phyloP scores from a whole-genome alignment of 2,329 filamentous ascomycete genomes.

The Cladosporium sp. region DNA sequence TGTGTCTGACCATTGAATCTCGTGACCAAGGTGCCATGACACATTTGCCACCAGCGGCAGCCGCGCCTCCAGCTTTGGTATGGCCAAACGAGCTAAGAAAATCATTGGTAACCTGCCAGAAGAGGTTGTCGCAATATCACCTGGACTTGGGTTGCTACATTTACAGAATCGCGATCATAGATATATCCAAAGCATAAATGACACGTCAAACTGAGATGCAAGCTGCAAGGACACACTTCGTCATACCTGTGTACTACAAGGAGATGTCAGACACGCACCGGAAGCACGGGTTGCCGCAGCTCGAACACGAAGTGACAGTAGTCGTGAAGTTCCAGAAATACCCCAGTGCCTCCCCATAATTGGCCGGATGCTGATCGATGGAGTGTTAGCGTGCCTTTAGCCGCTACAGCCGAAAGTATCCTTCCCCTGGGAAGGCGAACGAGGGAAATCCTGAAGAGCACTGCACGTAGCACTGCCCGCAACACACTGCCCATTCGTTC shows the following conservation, averaged over 20 bases:
- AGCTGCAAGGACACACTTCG: background rate
- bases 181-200: background rate
- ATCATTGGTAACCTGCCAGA: background rate
- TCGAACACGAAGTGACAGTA: background rate
- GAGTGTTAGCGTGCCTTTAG: too few species aligned
- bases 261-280: background rate
- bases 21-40: too few species aligned
- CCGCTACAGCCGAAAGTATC: background rate
- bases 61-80: background rate
- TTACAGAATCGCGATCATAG: background rate
- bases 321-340: too few species aligned
- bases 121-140: too few species aligned
- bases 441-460: constrained; percentile 2
- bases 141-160: background rate
- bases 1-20: too few species aligned
- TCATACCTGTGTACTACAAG: background rate
- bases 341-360: too few species aligned
- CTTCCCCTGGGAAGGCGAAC: background rate
- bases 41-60: background rate
- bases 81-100: constrained; percentile 5
- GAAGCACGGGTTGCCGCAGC: background rate
- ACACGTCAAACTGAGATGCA: background rate
- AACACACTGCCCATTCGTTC: background rate
- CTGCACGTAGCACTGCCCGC: background rate
- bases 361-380: too few species aligned